These are phyloP conservation scores for Terfezia boudieri DNA, from an alignment of 495 filamentous ascomycete species.

Conservation along the genomic window DNA sequence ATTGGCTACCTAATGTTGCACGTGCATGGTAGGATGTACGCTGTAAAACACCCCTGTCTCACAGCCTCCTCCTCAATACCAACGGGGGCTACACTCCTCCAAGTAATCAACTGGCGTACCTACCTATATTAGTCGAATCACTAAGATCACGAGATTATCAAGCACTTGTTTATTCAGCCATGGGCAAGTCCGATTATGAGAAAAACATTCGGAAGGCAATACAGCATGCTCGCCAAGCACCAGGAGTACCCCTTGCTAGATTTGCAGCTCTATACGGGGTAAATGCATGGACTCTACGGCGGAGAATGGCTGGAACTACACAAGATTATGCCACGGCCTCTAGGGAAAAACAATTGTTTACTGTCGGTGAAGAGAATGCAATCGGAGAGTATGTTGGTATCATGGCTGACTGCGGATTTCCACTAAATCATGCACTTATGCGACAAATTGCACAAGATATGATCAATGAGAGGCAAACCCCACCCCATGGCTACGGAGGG, in stretches of 20 bases:
- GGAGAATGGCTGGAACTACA: not conserved
- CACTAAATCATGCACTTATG: not conserved
- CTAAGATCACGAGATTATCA: too few relatives aligned
- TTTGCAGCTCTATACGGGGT: not conserved
- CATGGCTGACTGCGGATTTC: not conserved
- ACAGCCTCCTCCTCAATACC: too few relatives aligned
- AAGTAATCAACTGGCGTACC: too few relatives aligned
- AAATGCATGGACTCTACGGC: not conserved
- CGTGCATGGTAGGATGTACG: too few relatives aligned
- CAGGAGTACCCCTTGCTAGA: not conserved
- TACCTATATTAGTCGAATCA: too few relatives aligned
- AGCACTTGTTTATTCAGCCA: too few relatives aligned
- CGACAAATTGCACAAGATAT: not conserved
- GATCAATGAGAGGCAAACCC: not conserved
- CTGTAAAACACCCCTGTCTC: too few relatives aligned
- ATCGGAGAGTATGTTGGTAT: not conserved
- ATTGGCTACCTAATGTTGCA: too few relatives aligned
- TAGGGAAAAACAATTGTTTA: not conserved
- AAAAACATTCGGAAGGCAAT: not conserved
- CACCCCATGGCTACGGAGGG: not conserved
- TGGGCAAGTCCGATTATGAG: too few relatives aligned
- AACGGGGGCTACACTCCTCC: too few relatives aligned
- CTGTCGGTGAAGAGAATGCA: not conserved
- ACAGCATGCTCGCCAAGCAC: not conserved
- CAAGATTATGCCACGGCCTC: not conserved